phyloP scores from a whole-genome alignment of 441 rosid genomes.

The Gossypium gossypioides region DNA sequence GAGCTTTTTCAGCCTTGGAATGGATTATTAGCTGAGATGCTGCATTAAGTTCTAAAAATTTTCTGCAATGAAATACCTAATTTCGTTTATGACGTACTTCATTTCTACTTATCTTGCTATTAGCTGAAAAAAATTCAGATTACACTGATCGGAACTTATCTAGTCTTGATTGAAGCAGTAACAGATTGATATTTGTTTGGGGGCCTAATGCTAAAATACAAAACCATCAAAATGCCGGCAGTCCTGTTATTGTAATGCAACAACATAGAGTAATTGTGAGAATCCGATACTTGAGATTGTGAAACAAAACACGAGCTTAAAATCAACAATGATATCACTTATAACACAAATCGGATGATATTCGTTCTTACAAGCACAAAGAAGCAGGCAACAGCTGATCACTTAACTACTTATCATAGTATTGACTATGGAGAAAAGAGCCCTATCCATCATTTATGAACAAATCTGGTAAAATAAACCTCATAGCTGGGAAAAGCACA shows the following conservation, averaged over 20 bases:
- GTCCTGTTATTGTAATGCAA: neutral
- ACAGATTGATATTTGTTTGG: neutral
- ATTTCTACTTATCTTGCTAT: neutral
- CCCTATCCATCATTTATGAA: neutral
- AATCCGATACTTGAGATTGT: neutral
- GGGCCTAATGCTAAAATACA: neutral
- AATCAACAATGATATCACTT: neutral
- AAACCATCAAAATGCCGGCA: neutral
- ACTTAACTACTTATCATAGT: neutral
- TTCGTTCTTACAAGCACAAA: conserved; percentile 1
- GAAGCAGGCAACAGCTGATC: neutral
- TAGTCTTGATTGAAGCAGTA: neutral
- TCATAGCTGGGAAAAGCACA: neutral
- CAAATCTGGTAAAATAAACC: neutral
- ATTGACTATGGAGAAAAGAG: neutral
- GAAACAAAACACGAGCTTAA: neutral
- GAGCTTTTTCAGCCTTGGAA: conserved; percentile 26
- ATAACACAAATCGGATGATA: neutral
- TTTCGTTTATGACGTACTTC: neutral
- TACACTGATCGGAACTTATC: neutral
- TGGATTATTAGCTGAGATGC: conserved; percentile 24
- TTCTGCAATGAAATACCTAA: conserved; percentile 23
- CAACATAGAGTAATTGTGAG: neutral
- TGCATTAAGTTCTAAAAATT: conserved; percentile 16
- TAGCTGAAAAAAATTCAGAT: neutral